Base-by-base conservation (phyloP, 164 flowering plant genomes). In the Warburgia ugandensis region DNA sequence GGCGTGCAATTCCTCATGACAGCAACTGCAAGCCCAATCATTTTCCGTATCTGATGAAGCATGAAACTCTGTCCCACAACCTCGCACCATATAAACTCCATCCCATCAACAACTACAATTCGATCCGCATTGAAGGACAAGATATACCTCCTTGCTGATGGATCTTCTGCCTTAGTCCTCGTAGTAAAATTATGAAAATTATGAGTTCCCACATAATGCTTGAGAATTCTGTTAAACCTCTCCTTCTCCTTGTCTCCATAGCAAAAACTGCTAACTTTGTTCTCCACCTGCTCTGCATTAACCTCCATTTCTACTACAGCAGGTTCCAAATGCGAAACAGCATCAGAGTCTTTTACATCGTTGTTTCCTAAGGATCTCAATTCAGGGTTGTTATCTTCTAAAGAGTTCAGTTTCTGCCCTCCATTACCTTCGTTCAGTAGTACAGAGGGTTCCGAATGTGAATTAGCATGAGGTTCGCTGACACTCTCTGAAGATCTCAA, bases 41-140 rank as follows among this genome's bases (percentile, higher is more conserved):
- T 75, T 69, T 94, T 94, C 45, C 97, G 60, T 0, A 94, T 94
- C 64, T 89, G 99, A 67, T 94, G 99, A 77, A 94, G 99, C 97
- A 94, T 86, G 73, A 89, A 94, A 66, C 99, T 94, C 74, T 94
- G 94, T n/a, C 99, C 97, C 45, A 94, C 72, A 39, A 94, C 96
- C 65, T 86, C 92, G 53, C 97, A 86, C 76, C 90, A 85, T 3
- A 94, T 77, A 71, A 94, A 94, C 13, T 94, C 99, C 25, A 88
- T 76, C 11, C 92, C 99, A 5, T 84, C 79, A 36, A 94, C 71
- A 16, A 42, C 68, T 13, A 94, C 76, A 1, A 60, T 56, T 5
- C 61, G 54, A 28, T 68, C 71, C 0, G 97, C 99, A 47, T 70
- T 68, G 49, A 94, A 94, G 0, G 97, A 94, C 28, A 94, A 16